Percentiles rank a stretch among this genome's conserved stretches.
Conservation (phyloP, 208 protist genomes). For the Leishmania tarentolae region DNA sequence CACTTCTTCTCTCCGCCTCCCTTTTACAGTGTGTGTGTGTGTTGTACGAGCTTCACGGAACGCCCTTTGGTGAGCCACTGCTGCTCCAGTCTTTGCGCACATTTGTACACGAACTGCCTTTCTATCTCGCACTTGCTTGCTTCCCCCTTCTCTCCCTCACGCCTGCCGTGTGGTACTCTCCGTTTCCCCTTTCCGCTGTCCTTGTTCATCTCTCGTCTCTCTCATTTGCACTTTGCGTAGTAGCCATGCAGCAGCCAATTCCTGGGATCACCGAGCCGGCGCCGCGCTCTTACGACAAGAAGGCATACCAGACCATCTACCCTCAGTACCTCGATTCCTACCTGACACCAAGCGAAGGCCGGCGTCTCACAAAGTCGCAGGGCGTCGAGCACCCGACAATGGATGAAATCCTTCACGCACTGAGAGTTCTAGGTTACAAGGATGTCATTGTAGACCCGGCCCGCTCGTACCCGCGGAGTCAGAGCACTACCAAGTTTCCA, state of each 20-base stretch:
- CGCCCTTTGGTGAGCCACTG: background rate
- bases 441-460: slow-evolving; percentile 52
- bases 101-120: background rate
- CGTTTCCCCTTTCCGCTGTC: background rate
- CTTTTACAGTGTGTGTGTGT: too few relatives aligned
- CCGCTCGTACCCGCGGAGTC: slow-evolving; percentile 62
- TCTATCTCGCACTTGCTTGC: background rate
- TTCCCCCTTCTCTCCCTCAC: slow-evolving; percentile 1
- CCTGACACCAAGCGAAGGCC: slow-evolving; percentile 71
- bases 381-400: slow-evolving; percentile 67
- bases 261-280: slow-evolving; percentile 14
- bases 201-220: background rate
- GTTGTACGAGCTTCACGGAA: background rate
- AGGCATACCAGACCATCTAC: slow-evolving; percentile 79
- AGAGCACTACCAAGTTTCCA: slow-evolving; percentile 59
- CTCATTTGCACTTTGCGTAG: background rate
- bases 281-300: slow-evolving; percentile 55
- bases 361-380: slow-evolving; percentile 72
- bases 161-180: background rate
- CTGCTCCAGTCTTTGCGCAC: background rate
- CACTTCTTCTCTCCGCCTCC: background rate
- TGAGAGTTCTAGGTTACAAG: slow-evolving; percentile 64
- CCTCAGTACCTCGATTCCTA: slow-evolving; percentile 87
- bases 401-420: slow-evolving; percentile 64
- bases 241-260: slow-evolving; percentile 9